Conservation (phyloP, 1,284 basidiomycete species). For the Apiotrichum mycotoxinovorans region DNA sequence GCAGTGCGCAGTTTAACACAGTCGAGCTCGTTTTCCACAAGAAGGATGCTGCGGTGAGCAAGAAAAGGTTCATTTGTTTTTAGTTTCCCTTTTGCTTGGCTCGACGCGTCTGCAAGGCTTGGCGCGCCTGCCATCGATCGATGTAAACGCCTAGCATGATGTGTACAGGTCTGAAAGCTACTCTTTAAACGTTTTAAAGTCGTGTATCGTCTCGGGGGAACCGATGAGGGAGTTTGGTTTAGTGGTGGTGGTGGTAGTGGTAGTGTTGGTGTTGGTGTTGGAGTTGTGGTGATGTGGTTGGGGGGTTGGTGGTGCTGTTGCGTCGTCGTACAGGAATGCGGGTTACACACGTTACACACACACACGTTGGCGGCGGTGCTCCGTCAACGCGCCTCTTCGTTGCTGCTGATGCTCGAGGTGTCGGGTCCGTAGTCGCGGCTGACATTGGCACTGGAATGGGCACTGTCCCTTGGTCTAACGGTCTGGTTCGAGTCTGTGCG, state of each 20-base stretch:
- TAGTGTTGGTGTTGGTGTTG: not conserved
- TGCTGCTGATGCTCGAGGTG: not conserved
- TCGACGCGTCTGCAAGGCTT: no score
- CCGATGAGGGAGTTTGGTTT: not conserved
- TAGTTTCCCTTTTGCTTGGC: no score
- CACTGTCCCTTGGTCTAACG: not conserved
- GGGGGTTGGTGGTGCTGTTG: not conserved
- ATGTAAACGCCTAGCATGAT: not conserved
- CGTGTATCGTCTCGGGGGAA: not conserved
- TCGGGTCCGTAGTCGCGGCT: not conserved
- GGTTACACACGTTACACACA: not conserved
- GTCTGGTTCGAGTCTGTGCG: not conserved
- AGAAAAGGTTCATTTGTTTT: no score
- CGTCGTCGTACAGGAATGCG: not conserved
- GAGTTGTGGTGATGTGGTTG: not conserved
- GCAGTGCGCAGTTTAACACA: no score
- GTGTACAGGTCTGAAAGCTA: constrained; percentile 1
- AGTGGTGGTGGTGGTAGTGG: not conserved
- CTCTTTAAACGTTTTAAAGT: not conserved
- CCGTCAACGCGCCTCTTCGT: not conserved
- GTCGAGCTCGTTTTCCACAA: no score
- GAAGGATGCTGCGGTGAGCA: no score
- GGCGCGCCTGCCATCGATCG: no score
- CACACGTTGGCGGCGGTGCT: not conserved
- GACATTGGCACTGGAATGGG: no score